Evolutionary conservation across 2,329 filamentous ascomycete species (phyloP).

Genomic region (Calonectria naviculata): DNA sequence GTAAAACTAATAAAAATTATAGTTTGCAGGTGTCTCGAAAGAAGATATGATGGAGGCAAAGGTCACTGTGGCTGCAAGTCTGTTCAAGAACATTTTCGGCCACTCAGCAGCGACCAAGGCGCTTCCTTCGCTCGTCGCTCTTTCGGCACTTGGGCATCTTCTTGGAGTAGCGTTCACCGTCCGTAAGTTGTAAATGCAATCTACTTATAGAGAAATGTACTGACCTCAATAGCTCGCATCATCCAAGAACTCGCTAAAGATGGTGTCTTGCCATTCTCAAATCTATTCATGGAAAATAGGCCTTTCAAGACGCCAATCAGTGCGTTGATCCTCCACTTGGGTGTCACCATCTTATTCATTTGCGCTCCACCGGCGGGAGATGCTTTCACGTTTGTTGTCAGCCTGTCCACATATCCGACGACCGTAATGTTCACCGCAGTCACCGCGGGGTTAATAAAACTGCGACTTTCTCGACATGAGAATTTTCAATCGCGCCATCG

Average conservation of each 20-base stretch:
- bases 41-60: constrained; percentile 14
- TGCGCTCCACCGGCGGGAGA: constrained; percentile 37
- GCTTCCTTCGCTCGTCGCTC: constrained; percentile 17
- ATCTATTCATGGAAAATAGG: constrained; percentile 39
- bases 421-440: constrained; percentile 29
- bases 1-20: background rate
- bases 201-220: background rate
- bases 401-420: constrained; percentile 31
- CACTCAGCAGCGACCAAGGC: constrained; percentile 21
- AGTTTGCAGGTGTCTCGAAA: constrained; percentile 25
- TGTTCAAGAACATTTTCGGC: constrained; percentile 23
- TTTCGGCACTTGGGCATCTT: constrained; percentile 25
- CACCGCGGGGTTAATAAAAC: constrained; percentile 32
- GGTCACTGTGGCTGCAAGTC: constrained; percentile 22
- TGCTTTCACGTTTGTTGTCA: constrained; percentile 38
- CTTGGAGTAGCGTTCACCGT: constrained; percentile 26
- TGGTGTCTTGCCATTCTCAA: constrained; percentile 34
- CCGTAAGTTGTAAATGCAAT: background rate
- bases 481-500: constrained; percentile 28
- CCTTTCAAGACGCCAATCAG: constrained; percentile 37
- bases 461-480: constrained; percentile 29
- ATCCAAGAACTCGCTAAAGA: constrained; percentile 33
- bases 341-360: constrained; percentile 35
- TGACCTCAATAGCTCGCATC: constrained; percentile 20
- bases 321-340: constrained; percentile 29